Conservation (phyloP, 805 yeast genomes). For the Candida jianshihensis region DNA sequence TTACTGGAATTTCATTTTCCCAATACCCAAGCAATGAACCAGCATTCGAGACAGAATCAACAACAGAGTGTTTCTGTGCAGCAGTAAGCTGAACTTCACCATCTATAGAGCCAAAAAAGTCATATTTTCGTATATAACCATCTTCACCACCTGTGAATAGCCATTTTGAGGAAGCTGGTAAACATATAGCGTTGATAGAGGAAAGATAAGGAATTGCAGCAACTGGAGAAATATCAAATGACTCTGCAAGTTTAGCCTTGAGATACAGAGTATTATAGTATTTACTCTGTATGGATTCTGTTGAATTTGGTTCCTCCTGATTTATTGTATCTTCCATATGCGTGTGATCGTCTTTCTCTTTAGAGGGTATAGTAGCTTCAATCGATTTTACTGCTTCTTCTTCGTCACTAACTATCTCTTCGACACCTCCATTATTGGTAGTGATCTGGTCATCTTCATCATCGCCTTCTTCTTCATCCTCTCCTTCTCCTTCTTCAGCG, state of each 20-base stretch:
- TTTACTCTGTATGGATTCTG: conserved; percentile 9
- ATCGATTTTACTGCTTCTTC: conserved; percentile 4
- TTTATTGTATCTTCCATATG: not conserved
- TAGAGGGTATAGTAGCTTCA: not conserved
- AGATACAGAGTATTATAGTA: conserved; percentile 27
- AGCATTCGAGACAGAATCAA: conserved; percentile 78
- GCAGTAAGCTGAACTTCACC: conserved; percentile 85
- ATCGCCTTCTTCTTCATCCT: conserved; percentile 23
- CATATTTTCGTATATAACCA: conserved; percentile 87
- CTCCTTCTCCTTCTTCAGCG: conserved; percentile 21
- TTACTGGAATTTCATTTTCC: conserved; percentile 92
- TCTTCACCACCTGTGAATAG: conserved; percentile 94
- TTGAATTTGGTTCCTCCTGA: not conserved
- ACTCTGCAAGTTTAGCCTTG: conserved; percentile 45
- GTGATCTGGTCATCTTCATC: conserved; percentile 22
- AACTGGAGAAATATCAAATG: conserved; percentile 71
- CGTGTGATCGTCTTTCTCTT: not conserved
- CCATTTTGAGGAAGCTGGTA: conserved; percentile 78
- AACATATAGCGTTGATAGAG: conserved; percentile 69
- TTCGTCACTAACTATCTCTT: conserved; percentile 9
- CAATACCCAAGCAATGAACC: conserved; percentile 83
- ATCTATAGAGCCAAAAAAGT: conserved; percentile 75
- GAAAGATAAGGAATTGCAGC: conserved; percentile 83
- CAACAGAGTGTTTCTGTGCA: conserved; percentile 83
- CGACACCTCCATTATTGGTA: conserved; percentile 12